Base-by-base conservation (phyloP, 257 asterid species). In the Nemophila menziesii region DNA sequence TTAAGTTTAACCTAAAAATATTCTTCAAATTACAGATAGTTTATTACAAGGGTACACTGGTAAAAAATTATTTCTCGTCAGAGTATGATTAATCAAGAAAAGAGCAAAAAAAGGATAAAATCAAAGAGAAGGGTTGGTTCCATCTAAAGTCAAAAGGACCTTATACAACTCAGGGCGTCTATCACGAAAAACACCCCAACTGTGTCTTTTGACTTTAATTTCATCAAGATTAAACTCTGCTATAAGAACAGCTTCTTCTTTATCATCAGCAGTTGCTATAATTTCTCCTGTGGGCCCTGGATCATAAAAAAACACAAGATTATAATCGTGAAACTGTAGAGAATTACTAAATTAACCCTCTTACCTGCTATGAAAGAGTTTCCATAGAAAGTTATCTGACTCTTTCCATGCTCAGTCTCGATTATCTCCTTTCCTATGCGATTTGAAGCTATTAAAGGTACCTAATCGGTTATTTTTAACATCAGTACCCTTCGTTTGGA, bases 131-230 rank as follows among this genome's bases (percentile, higher is more conserved):
- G 68, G 63, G 46, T 66, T 70, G 54, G 66, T 60, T 46, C 98
- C 98, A 81, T 90, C 96, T 41, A 77, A 56, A 15, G 96, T 64
- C 69, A 90, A 49, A 43, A 89, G 83, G 65, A 81, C 96, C 87
- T 81, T 85, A 81, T 90, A 90, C 46, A 90, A 65, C 56, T 90
- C 96, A 0, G 94, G 96, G 42, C 98, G 92, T 7, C 94, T 79
- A 58, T 85, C 99, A 20, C 96, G 96, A 46, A 77, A 85, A 8
- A 85, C 52, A 11, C 98, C 98, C 98, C 98, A 90, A 46, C 93
- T 59, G 40, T 54, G 37, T 58, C 98, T 72, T 75, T 90, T 81
- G 59, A 69, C 64, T 58, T 90, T 85, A 72, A 85, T 70, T 54
- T 74, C 67, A 44, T 74, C 82, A 57, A 81, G 76, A 69, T 90